Conservation (phyloP, 2,329 filamentous ascomycete species). For the Helminthosporium solani region DNA sequence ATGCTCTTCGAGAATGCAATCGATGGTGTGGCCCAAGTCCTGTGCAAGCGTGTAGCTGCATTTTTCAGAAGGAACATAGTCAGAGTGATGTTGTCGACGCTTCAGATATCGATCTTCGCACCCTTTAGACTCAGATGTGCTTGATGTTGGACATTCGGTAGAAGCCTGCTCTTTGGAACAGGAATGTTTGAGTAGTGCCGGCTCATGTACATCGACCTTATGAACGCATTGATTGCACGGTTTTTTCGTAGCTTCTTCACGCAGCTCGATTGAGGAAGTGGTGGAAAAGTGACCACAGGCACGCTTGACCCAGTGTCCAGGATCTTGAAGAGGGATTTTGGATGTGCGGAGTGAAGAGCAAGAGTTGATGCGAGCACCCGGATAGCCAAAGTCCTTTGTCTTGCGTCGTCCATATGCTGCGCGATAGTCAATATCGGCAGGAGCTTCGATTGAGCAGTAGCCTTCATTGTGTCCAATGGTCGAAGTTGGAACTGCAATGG, state of each 20-base stretch:
- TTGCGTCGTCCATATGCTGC: constrained; percentile 33
- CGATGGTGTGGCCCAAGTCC: constrained; percentile 42
- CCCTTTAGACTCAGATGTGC: constrained; percentile 9
- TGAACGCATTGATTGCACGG: constrained; percentile 21
- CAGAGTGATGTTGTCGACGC: constrained; percentile 16
- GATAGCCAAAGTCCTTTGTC: constrained; percentile 37
- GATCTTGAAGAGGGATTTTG: constrained; percentile 20
- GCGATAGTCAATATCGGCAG: constrained; percentile 30
- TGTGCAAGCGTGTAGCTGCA: constrained; percentile 30
- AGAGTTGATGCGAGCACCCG: constrained; percentile 32
- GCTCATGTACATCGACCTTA: constrained; percentile 9
- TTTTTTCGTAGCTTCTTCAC: constrained; percentile 15
- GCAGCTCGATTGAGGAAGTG: constrained; percentile 12
- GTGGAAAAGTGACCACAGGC: constrained; percentile 33
- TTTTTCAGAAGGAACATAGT: constrained; percentile 13
- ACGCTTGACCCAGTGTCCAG: constrained; percentile 28
- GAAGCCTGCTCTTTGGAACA: constrained; percentile 10
- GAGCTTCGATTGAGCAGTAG: constrained; percentile 20
- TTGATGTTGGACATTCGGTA: constrained; percentile 16
- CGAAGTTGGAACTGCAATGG: constrained; percentile 5
- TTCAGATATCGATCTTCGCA: constrained; percentile 1
- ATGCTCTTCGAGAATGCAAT: constrained; percentile 46
- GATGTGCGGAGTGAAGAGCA: constrained; percentile 10
- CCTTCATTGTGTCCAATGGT: constrained; percentile 16
- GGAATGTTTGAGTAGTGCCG: constrained; percentile 9